Percentiles rank a stretch among this genome's conserved stretches.
phyloP scores from a whole-genome alignment of 495 filamentous ascomycete genomes.

The Penicillium fimorum region DNA sequence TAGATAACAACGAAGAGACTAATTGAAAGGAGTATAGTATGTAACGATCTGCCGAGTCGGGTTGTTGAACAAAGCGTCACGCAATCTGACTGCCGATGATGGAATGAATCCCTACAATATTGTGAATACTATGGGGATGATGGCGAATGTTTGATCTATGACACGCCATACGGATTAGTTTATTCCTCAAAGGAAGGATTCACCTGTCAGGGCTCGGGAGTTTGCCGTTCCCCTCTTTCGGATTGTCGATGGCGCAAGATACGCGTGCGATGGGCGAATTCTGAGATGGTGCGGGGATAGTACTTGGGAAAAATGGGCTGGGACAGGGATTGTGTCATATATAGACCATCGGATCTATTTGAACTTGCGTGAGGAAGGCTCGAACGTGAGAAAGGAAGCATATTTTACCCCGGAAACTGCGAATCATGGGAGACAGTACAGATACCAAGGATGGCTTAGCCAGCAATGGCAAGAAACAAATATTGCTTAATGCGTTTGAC shows the following conservation, averaged over 20 bases:
- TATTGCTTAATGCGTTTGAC: constrained; percentile 66
- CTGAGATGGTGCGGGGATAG: neutral
- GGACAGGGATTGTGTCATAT: neutral
- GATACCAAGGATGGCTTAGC: constrained; percentile 10
- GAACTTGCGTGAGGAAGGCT: neutral
- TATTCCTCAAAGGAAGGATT: neutral
- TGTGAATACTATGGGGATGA: constrained; percentile 22
- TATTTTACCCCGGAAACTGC: neutral
- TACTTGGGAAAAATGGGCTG: neutral
- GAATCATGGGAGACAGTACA: constrained; percentile 21
- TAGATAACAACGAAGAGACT: neutral
- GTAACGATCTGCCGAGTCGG: neutral
- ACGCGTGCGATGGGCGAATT: constrained; percentile 11
- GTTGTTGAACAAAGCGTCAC: constrained; percentile 16
- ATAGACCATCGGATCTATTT: neutral
- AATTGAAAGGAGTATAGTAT: neutral
- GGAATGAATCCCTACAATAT: constrained; percentile 16
- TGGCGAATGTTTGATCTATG: constrained; percentile 22
- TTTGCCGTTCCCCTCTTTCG: constrained; percentile 4
- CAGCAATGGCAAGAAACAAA: constrained; percentile 50
- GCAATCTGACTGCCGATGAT: constrained; percentile 27
- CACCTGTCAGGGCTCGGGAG: constrained; percentile 1
- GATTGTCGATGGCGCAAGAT: constrained; percentile 20
- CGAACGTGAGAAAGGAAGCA: neutral
- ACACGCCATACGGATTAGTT: neutral